A percentile compares a stretch with the other conserved stretches of the same genome.
Conservation (phyloP, 2,329 filamentous ascomycete species). For the Microdochium paspali region DNA sequence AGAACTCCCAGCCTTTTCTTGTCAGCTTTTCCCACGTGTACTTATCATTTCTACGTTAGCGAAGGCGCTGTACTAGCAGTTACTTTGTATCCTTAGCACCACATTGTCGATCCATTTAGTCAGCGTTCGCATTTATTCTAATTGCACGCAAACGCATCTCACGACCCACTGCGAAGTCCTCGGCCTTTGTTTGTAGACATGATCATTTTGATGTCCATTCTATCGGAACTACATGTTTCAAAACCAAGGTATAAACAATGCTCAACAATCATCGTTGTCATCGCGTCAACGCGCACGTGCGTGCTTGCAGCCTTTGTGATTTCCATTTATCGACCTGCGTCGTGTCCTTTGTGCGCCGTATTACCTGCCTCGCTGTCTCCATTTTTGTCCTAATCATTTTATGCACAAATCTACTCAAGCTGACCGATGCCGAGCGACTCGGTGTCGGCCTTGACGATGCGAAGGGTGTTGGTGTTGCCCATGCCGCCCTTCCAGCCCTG, state of each 20-base stretch:
- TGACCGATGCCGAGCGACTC: slow-evolving; percentile 48
- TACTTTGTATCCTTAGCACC: too few relatives aligned
- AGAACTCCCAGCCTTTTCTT: too few relatives aligned
- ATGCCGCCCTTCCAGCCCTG: slow-evolving; percentile 89
- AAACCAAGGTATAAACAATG: not conserved
- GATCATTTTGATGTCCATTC: not conserved
- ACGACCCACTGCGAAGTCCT: too few relatives aligned
- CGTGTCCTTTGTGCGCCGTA: not conserved
- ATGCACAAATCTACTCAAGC: slow-evolving; percentile 3
- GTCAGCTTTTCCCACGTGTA: too few relatives aligned
- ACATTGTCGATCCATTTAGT: too few relatives aligned
- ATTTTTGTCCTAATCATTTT: not conserved
- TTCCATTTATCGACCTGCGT: not conserved
- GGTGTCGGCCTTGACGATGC: slow-evolving; percentile 52
- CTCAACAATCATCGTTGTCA: not conserved
- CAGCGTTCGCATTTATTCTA: too few relatives aligned
- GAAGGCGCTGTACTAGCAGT: too few relatives aligned
- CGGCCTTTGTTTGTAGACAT: not conserved
- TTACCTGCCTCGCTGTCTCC: not conserved
- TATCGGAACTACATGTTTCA: not conserved
- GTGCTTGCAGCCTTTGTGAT: not conserved
- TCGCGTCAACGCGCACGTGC: not conserved
- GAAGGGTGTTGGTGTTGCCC: slow-evolving; percentile 81
- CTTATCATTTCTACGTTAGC: too few relatives aligned
- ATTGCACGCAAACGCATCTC: too few relatives aligned